Evolutionary conservation across 2,329 filamentous ascomycete genomes (phyloP), one percentile per base, ranked within the genome.

Genomic region (Niveomyces coronatus): DNA sequence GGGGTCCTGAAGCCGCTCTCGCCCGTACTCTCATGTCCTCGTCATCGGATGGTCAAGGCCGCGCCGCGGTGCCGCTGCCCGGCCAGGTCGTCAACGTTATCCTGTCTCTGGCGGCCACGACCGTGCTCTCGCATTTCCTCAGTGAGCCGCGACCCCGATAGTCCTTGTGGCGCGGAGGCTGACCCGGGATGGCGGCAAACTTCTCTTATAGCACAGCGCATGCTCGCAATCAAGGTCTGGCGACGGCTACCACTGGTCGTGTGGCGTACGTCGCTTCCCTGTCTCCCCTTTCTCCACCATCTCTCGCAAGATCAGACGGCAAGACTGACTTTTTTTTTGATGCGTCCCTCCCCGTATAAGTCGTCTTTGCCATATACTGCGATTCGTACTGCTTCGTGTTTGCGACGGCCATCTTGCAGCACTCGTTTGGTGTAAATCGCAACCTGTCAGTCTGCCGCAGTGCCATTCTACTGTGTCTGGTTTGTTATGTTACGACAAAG

Each of bases 401-500:
- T 44, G 66, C 65, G 8, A 72, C 74, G 3, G 67, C 69, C 3
- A 58, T 80, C 7, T 49, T 80, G 8, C 67, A 75, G 40, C 68
- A 73, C 43, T 70, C 72, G 1, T 62, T 76, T 39, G 72, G 73
- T 1, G 61, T 79, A 35, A 71, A 76, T 44, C 62, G 60, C 13
- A 71, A 63, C 16, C 47, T 58, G 4, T 48, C 52, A 2, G 61
- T 73, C 4, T 82, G 76, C 50, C 67, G 73, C 31, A 65, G 68
- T 5, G 72, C 74, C 6, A 75, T 80, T 28, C 45, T 79, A 5
- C 58, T 80, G 1, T 81, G 76, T 50, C 60, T 81, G 2, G 56
- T 68, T 5, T 79, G 70, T 45, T 81, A 81, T 48, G 63, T 80
- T 36, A 73, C 71, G 3, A 77, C 75, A 3, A 81, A 82, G 59